Conservation (phyloP, 768 basidiomycete species). For the Podaxis sp. region DNA sequence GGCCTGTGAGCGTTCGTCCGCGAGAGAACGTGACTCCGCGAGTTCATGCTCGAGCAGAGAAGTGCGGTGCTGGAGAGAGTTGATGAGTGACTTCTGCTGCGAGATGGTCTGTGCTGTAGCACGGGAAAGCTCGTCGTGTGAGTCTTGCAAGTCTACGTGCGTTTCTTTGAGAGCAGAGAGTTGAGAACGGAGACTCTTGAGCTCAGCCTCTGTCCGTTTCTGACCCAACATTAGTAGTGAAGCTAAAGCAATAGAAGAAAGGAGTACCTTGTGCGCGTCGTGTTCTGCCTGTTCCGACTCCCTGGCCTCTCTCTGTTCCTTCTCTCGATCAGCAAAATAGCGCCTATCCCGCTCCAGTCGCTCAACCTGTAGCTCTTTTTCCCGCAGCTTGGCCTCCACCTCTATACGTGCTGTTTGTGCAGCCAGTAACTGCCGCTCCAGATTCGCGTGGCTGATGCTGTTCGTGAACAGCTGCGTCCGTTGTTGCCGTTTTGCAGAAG, state of each 20-base stretch:
- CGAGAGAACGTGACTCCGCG: slow-evolving; percentile 32
- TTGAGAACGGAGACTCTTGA: slow-evolving; percentile 45
- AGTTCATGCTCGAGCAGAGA: slow-evolving; percentile 46
- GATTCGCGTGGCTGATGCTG: slow-evolving; percentile 52
- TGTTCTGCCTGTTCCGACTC: slow-evolving; percentile 47
- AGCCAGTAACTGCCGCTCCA: slow-evolving; percentile 65
- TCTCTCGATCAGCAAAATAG: slow-evolving; percentile 64
- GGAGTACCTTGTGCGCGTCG: slow-evolving; percentile 57
- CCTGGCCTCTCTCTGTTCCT: slow-evolving; percentile 64
- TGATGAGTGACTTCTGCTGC: slow-evolving; percentile 47
- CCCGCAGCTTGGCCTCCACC: slow-evolving; percentile 62
- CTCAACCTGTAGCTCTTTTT: slow-evolving; percentile 59
- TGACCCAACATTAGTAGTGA: slow-evolving; percentile 19
- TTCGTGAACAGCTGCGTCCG: slow-evolving; percentile 60
- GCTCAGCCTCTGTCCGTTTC: slow-evolving; percentile 45
- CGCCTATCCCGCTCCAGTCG: slow-evolving; percentile 66
- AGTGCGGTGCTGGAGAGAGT: slow-evolving; percentile 41
- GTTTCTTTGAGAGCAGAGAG: slow-evolving; percentile 51
- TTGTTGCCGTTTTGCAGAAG: slow-evolving; percentile 64
- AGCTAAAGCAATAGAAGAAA: background rate
- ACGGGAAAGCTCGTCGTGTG: slow-evolving; percentile 43
- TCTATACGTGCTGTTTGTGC: slow-evolving; percentile 59
- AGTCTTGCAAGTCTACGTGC: slow-evolving; percentile 57
- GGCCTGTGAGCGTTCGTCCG: slow-evolving; percentile 35
- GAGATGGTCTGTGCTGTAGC: slow-evolving; percentile 44